Conservation (phyloP, 2,329 filamentous ascomycete genomes). For the Balansia obtecta region DNA sequence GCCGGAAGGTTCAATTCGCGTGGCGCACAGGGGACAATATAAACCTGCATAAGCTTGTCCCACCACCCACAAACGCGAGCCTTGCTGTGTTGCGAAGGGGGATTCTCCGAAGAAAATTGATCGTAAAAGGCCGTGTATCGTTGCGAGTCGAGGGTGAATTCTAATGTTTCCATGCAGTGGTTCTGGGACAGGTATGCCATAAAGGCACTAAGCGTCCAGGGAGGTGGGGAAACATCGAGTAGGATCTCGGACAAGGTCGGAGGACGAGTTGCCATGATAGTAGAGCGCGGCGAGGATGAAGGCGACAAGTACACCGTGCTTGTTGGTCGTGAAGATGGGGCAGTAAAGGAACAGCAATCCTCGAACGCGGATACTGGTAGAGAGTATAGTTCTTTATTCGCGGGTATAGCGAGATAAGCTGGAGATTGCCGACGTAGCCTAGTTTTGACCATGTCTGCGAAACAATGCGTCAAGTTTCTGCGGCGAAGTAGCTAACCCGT, state of each 20-base stretch:
- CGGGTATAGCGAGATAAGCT: conserved; percentile 27
- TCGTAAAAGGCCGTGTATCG: conserved; percentile 56
- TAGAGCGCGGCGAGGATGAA: conserved; percentile 21
- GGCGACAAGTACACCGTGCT: conserved; percentile 36
- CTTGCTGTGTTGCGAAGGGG: conserved; percentile 29
- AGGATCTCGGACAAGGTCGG: conserved; percentile 82
- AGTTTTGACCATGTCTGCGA: conserved; percentile 19
- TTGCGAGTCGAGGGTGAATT: conserved; percentile 91
- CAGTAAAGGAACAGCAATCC: conserved; percentile 30
- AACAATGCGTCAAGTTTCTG: not conserved
- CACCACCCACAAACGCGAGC: conserved; percentile 70
- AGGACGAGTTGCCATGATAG: conserved; percentile 22
- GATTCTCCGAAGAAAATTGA: conserved; percentile 27
- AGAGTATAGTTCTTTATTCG: conserved; percentile 29
- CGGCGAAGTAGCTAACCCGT: not conserved
- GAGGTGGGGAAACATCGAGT: conserved; percentile 70
- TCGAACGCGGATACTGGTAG: conserved; percentile 32
- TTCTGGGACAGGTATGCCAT: conserved; percentile 96
- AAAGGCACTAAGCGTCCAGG: conserved; percentile 85
- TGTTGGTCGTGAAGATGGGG: conserved; percentile 32
- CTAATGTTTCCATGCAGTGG: conserved; percentile 89
- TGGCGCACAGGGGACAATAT: conserved; percentile 74
- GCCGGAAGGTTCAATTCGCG: conserved; percentile 86
- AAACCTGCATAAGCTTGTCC: conserved; percentile 78
- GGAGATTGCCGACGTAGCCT: conserved; percentile 32